A percentile compares a stretch with the other conserved stretches of the same genome.
These are phyloP conservation scores for Metschnikowia continentalis DNA, from an alignment of 805 yeast species.

Conservation along the genomic window DNA sequence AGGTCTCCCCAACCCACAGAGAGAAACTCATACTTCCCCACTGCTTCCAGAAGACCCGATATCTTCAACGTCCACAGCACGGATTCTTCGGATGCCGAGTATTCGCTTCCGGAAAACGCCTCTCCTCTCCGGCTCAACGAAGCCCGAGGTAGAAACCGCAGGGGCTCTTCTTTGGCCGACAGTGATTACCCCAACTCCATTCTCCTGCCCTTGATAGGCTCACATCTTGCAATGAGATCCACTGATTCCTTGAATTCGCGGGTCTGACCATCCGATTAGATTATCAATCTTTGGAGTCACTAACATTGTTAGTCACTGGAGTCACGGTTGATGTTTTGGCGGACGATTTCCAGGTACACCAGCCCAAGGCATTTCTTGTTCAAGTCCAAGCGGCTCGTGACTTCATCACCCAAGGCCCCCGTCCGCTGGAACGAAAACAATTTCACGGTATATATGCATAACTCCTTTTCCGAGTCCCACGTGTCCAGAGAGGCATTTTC, in stretches of 20 bases:
- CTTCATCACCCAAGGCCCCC: slow-evolving; percentile 25
- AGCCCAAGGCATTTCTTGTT: slow-evolving; percentile 36
- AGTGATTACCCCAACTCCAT: slow-evolving; percentile 1
- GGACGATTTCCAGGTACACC: slow-evolving; percentile 18
- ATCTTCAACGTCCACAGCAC: neutral
- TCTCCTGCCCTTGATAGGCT: neutral
- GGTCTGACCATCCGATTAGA: too few relatives aligned
- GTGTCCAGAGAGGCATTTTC: neutral
- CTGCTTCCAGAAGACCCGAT: neutral
- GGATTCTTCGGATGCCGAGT: slow-evolving; percentile 1
- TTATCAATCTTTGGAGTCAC: too few relatives aligned
- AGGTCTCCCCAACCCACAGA: neutral
- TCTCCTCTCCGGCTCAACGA: neutral
- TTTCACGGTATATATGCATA: slow-evolving; percentile 41
- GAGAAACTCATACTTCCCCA: neutral
- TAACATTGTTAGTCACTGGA: too few relatives aligned
- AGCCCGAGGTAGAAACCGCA: neutral
- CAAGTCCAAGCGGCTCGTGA: slow-evolving; percentile 31
- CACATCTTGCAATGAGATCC: neutral
- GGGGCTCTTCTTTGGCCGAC: slow-evolving; percentile 2
- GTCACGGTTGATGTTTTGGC: neutral
- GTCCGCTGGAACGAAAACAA: slow-evolving; percentile 31
- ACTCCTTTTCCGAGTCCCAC: slow-evolving; percentile 27
- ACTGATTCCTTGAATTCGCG: neutral
- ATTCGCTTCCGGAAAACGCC: neutral